A percentile compares a stretch with the other conserved stretches of the same genome.
These are phyloP conservation scores for Pleurotus ostreatus DNA, from an alignment of 768 basidiomycete species.

Conservation along the genomic window DNA sequence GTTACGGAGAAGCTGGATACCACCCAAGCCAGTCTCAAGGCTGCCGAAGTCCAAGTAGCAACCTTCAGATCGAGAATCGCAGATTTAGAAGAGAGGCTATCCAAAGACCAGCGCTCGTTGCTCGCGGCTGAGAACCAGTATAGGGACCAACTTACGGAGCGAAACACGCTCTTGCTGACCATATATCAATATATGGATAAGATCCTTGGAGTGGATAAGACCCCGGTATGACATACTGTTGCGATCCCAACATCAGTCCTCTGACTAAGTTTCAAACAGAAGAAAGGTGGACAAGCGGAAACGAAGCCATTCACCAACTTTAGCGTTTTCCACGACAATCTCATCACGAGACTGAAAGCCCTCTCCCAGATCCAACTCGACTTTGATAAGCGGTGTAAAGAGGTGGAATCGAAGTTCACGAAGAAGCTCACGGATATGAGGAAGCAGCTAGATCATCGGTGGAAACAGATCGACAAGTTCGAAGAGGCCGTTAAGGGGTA, in stretches of 20 bases:
- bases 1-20: conserved; percentile 86
- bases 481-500: conserved; percentile 81
- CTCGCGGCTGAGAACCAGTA: conserved; percentile 74
- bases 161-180: conserved; percentile 86
- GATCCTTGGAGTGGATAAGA: conserved; percentile 87
- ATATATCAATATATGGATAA: conserved; percentile 96
- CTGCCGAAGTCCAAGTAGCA: conserved; percentile 65
- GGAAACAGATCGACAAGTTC: conserved; percentile 92
- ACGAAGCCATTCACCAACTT: conserved; percentile 95
- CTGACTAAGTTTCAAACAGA: conserved; percentile 27
- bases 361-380: conserved; percentile 81
- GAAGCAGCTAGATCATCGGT: conserved; percentile 82
- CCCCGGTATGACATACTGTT: conserved; percentile 51
- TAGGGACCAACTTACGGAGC: conserved; percentile 88
- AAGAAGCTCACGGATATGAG: conserved; percentile 78
- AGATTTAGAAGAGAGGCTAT: conserved; percentile 76
- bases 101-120: conserved; percentile 77
- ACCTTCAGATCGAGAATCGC: conserved; percentile 55
- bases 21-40: conserved; percentile 55
- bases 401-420: conserved; percentile 65
- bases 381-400: conserved; percentile 83
- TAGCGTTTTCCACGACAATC: conserved; percentile 89
- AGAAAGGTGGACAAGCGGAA: conserved; percentile 71
- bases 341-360: conserved; percentile 81
- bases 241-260: neutral